Evolutionary conservation across 2,329 filamentous ascomycete species (phyloP).

Genomic region (Daldinia eschscholtzii): DNA sequence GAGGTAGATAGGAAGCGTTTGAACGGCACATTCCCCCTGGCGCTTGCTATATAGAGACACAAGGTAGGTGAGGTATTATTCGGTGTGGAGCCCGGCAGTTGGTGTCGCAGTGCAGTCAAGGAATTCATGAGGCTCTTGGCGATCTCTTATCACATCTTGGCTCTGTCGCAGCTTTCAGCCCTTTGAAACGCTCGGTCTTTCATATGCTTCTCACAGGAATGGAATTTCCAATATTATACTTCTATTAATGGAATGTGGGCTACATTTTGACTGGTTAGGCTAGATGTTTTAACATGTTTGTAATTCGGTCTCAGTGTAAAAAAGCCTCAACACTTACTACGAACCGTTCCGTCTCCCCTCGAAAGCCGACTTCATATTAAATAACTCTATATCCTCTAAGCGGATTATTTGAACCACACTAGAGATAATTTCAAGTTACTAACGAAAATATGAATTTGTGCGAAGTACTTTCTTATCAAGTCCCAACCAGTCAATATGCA

Average conservation of each 20-base stretch:
- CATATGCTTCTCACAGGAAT: not conserved
- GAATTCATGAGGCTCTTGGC: conserved; percentile 34
- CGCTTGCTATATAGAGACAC: not conserved
- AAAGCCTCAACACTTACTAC: too few species aligned
- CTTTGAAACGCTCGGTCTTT: conserved; percentile 32
- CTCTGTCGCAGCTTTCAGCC: conserved; percentile 32
- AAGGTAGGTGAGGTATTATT: not conserved
- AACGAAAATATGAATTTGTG: too few species aligned
- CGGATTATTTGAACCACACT: too few species aligned
- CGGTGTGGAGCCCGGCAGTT: conserved; percentile 30
- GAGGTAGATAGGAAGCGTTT: not conserved
- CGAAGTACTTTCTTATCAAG: conserved; percentile 14
- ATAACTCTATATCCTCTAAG: too few species aligned
- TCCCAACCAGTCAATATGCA: conserved; percentile 34
- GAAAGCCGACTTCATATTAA: too few species aligned
- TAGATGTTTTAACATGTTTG: not conserved
- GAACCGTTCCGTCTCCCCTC: too few species aligned
- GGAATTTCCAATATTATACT: not conserved
- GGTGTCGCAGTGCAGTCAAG: conserved; percentile 6
- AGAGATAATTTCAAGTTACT: too few species aligned
- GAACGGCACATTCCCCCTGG: not conserved
- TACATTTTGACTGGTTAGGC: not conserved
- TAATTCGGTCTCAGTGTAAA: too few species aligned
- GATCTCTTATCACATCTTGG: conserved; percentile 32
- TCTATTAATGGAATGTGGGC: not conserved